Conservation (phyloP, 2,329 filamentous ascomycete genomes). For the Microcyclosporella mali region DNA sequence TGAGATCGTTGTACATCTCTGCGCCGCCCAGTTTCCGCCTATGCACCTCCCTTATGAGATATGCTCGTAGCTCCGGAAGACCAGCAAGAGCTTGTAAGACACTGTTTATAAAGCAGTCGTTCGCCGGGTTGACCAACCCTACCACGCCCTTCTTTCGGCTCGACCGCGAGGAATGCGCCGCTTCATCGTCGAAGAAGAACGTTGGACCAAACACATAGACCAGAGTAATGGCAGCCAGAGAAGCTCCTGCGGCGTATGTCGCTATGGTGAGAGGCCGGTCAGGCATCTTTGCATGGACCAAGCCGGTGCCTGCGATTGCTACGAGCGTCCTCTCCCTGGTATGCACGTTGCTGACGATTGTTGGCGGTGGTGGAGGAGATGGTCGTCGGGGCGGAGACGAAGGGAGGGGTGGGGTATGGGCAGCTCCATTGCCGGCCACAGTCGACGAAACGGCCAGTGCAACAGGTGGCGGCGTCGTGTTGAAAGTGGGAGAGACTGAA, state of each 20-base stretch:
- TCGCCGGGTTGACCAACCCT: slow-evolving; percentile 82
- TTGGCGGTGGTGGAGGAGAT: slow-evolving; percentile 4
- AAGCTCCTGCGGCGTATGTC: slow-evolving; percentile 91
- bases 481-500: no score
- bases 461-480: no score
- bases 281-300: slow-evolving; percentile 52
- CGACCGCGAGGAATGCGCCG: slow-evolving; percentile 49
- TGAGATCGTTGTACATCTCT: slow-evolving; percentile 63
- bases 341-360: slow-evolving; percentile 8
- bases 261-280: slow-evolving; percentile 77
- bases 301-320: slow-evolving; percentile 26
- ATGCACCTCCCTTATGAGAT: slow-evolving; percentile 87
- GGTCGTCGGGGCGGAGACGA: not conserved
- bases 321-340: slow-evolving; percentile 22
- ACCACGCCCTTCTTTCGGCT: slow-evolving; percentile 79
- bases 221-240: slow-evolving; percentile 85
- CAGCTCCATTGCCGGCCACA: slow-evolving; percentile 19
- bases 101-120: slow-evolving; percentile 81
- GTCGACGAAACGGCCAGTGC: slow-evolving; percentile 10
- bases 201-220: slow-evolving; percentile 98
- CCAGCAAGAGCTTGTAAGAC: slow-evolving; percentile 90
- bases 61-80: slow-evolving; percentile 78
- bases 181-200: slow-evolving; percentile 83
- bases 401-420: not conserved
- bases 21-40: slow-evolving; percentile 72